A percentile compares a stretch with the other conserved stretches of the same genome.
Conservation (phyloP, 495 filamentous ascomycete species). For the Penicillium ucsense region DNA sequence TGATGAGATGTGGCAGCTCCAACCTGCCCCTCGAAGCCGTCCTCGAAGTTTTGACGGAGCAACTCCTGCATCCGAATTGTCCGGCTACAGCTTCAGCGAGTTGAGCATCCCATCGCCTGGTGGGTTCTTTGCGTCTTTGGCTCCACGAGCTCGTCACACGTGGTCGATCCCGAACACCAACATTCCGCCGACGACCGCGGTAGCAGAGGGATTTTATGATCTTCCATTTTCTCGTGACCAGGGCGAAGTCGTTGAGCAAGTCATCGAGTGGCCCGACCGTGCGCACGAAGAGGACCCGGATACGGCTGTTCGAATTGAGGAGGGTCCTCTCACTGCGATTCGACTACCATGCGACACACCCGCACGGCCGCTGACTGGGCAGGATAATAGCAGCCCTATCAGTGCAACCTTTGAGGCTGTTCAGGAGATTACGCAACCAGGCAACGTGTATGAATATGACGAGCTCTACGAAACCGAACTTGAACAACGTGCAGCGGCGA, state of each 20-base stretch:
- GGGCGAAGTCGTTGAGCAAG: constrained; percentile 52
- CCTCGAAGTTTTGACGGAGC: constrained; percentile 34
- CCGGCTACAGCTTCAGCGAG: constrained; percentile 50
- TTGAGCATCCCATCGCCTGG: constrained; percentile 83
- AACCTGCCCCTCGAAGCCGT: constrained; percentile 14
- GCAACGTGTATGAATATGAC: constrained; percentile 53
- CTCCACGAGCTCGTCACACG: constrained; percentile 59
- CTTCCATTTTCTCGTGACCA: constrained; percentile 54
- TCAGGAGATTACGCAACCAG: constrained; percentile 26
- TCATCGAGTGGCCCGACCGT: constrained; percentile 50
- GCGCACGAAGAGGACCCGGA: constrained; percentile 32
- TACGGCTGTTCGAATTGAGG: constrained; percentile 36
- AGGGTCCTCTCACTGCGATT: constrained; percentile 60
- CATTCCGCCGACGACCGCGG: constrained; percentile 63
- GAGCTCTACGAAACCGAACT: constrained; percentile 59
- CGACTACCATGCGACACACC: constrained; percentile 21
- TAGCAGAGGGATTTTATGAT: constrained; percentile 76
- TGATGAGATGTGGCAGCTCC: constrained; percentile 38
- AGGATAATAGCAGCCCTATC: constrained; percentile 19
- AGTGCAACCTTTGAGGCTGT: constrained; percentile 23
- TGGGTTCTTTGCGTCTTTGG: constrained; percentile 81
- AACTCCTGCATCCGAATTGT: constrained; percentile 39
- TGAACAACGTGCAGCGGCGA: constrained; percentile 50
- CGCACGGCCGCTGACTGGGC: constrained; percentile 10
- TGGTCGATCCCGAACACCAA: constrained; percentile 48